Conservation (phyloP, 2,329 filamentous ascomycete species). For the Diaporthe amygdali region DNA sequence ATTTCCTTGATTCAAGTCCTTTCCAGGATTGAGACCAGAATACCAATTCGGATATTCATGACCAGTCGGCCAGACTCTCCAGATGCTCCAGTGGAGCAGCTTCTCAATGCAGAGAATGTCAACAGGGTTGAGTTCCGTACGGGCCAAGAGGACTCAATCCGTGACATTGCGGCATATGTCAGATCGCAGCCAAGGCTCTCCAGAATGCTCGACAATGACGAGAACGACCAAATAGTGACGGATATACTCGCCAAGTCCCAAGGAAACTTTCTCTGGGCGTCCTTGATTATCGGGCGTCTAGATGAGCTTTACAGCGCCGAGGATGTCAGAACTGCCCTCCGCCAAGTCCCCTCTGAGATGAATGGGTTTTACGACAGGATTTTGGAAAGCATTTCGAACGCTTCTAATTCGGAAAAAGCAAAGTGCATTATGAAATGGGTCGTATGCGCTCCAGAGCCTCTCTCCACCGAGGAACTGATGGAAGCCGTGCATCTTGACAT, state of each 20-base stretch:
- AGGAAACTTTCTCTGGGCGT: background rate
- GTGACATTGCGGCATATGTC: background rate
- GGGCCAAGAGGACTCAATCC: background rate
- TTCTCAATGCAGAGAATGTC: background rate
- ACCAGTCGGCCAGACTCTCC: background rate
- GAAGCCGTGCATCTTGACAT: background rate
- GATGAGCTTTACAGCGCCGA: background rate
- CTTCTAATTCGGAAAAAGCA: background rate
- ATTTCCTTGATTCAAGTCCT: background rate
- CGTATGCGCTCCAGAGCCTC: background rate
- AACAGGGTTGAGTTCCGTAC: background rate
- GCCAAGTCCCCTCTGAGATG: background rate
- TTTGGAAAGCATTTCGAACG: background rate
- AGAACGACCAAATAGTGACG: background rate
- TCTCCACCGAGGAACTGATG: background rate
- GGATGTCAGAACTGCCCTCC: background rate
- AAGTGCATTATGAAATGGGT: background rate
- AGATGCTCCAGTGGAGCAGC: background rate
- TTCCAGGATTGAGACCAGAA: background rate
- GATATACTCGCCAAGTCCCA: background rate
- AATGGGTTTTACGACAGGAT: background rate
- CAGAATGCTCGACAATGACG: background rate
- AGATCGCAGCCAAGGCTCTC: background rate
- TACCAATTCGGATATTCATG: background rate
- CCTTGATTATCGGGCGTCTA: background rate